Evolutionary conservation across 805 yeast species (phyloP).

Genomic region (Candida loeiensis): DNA sequence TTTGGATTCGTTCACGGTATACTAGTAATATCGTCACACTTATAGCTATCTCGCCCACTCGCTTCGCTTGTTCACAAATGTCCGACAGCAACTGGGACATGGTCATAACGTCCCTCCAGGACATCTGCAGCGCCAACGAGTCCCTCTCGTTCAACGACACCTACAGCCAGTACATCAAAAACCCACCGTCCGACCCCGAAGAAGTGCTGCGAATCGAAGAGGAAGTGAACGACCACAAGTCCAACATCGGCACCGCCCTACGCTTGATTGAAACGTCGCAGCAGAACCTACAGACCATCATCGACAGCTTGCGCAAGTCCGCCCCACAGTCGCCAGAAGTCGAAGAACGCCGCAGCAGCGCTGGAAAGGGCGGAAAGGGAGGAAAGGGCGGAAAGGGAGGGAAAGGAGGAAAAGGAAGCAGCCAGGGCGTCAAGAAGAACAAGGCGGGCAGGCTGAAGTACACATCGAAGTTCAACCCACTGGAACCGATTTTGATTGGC

Average conservation of each 20-base stretch:
- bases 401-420: conserved; percentile 10
- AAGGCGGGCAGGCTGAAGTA: conserved; percentile 45
- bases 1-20: background rate
- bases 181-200: conserved; percentile 30
- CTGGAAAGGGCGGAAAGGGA: conserved; percentile 10
- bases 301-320: conserved; percentile 27
- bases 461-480: conserved; percentile 56
- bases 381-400: conserved; percentile 11
- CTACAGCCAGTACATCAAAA: conserved; percentile 20
- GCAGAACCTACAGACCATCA: conserved; percentile 46
- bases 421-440: conserved; percentile 13
- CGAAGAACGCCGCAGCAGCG: conserved; percentile 1
- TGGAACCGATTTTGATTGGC: conserved; percentile 57
- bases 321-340: conserved; percentile 10
- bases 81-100: conserved; percentile 65
- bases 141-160: conserved; percentile 45
- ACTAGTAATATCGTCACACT: background rate
- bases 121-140: conserved; percentile 61
- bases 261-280: conserved; percentile 37
- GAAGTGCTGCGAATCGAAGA: conserved; percentile 41
- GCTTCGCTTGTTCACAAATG: too few species aligned
- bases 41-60: too few species aligned
- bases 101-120: conserved; percentile 63
- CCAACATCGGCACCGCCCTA: conserved; percentile 51
- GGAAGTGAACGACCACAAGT: conserved; percentile 48